Conservation (phyloP, 2,329 filamentous ascomycete species). For the Davidsoniella neocaledoniae region DNA sequence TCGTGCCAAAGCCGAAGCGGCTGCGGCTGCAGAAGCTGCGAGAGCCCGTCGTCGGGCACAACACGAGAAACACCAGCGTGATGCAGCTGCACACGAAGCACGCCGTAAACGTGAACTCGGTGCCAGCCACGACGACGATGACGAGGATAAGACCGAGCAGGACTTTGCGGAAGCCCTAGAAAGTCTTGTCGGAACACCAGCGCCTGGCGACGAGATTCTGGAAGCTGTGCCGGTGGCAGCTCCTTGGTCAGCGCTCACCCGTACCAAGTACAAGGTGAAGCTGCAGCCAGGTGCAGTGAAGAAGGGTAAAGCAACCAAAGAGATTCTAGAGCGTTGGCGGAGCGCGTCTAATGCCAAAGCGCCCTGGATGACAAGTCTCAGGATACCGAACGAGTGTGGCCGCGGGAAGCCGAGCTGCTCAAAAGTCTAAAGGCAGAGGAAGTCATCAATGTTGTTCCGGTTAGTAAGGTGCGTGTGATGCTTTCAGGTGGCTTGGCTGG, state of each 20-base stretch:
- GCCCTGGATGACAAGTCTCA: constrained; percentile 42
- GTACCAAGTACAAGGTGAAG: constrained; percentile 88
- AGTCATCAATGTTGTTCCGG: constrained; percentile 63
- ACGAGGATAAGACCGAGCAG: constrained; percentile 41
- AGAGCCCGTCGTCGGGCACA: constrained; percentile 64
- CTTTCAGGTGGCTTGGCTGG: constrained; percentile 39
- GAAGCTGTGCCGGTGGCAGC: constrained; percentile 48
- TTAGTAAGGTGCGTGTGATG: constrained; percentile 67
- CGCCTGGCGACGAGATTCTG: constrained; percentile 68
- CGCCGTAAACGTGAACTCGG: constrained; percentile 40
- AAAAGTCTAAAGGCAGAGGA: constrained; percentile 68
- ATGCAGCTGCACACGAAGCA: constrained; percentile 63
- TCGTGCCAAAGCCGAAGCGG: constrained; percentile 47
- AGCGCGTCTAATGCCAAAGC: constrained; percentile 40
- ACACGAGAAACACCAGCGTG: constrained; percentile 59
- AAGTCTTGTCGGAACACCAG: constrained; percentile 57
- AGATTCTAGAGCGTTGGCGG: constrained; percentile 73
- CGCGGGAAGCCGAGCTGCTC: constrained; percentile 69
- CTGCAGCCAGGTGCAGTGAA: constrained; percentile 78
- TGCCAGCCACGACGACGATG: constrained; percentile 21
- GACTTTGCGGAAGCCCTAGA: constrained; percentile 43
- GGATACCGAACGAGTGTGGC: constrained; percentile 65
- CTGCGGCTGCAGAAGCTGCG: constrained; percentile 48
- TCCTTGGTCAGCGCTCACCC: constrained; percentile 44
- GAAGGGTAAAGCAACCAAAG: constrained; percentile 86